Evolutionary conservation across 805 yeast genomes (phyloP), one percentile per base, ranked within the genome.

Genomic region (Teunomyces kruisii): DNA sequence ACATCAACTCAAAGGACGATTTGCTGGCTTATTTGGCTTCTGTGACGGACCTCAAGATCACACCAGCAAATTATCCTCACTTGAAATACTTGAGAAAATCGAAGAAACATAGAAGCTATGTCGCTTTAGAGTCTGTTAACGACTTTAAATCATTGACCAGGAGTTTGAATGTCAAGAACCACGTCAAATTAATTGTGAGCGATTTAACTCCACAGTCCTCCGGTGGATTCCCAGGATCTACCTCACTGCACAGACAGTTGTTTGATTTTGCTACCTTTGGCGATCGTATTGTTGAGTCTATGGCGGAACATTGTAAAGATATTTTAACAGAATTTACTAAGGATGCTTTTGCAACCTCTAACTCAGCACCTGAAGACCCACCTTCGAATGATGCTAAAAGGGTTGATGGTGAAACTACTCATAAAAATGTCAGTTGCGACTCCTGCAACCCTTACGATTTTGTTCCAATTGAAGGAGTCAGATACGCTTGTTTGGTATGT

Each of bases 401-500:
- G 32, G 9, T 10, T 17, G 17, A 17, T 2, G 26, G 32, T 15
- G 40, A 26, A 19, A 32, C 43, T 7, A 49, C 58, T 4, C 74
- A 70, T 44, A 28, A 41, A 2, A 47, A 54, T 40, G 59, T 65
- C 27, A 50, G 64, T 22, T 71, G 76, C 43, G 74, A 71, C 46
- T 43, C 51, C n/a, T 72, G 76, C 42, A 42, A 51, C 46, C 70
- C 69, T 1, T 43, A 50, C 19, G 49, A 47, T 3, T 24, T 36
- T 13, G 45, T 8, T 57, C 76, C 79, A 3, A 62, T 77, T 36
- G 48, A 42, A 16, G 85, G 85, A 6, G 49, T 59, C 6, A 67
- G 86, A 40, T 80, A 69, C 53, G 69, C 72, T 36, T 80, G 86
- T 57, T 50, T 72, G 19, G 73, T 78, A 26, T 80, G 86, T 53